Evolutionary conservation across 148 eudicot genomes (phyloP).

Genomic region (Fallopia convolvulus): DNA sequence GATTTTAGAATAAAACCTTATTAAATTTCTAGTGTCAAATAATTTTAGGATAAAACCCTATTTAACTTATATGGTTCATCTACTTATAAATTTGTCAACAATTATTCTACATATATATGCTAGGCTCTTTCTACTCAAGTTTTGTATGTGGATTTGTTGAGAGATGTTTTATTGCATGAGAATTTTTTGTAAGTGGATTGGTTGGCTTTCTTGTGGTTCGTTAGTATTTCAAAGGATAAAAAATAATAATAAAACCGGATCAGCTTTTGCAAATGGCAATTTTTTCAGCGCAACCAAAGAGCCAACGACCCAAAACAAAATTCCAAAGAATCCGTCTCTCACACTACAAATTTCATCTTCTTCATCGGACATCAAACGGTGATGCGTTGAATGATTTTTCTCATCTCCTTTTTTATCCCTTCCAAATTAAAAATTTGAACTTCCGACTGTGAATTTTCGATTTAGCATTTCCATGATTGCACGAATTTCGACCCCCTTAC

Average conservation of each 20-base stretch:
- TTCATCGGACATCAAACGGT: conserved; percentile 1
- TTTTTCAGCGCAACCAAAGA: background rate
- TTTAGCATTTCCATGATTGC: background rate
- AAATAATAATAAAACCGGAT: background rate
- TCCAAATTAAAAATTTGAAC: background rate
- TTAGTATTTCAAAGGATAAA: background rate
- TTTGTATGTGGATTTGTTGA: too few species aligned
- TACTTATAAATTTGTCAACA: too few species aligned
- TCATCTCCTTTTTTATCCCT: background rate
- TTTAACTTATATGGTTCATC: too few species aligned
- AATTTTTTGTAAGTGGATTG: too few species aligned
- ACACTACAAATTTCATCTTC: background rate
- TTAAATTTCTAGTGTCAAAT: too few species aligned
- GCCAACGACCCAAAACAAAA: background rate
- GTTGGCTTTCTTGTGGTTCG: too few species aligned
- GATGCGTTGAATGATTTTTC: background rate
- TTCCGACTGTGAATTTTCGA: background rate
- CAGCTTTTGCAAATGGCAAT: background rate
- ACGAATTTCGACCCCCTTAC: background rate
- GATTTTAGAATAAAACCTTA: too few species aligned
- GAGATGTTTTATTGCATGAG: too few species aligned
- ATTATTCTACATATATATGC: too few species aligned
- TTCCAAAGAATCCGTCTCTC: conserved; percentile 4
- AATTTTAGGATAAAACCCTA: too few species aligned
- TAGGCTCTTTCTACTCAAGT: too few species aligned